Conservation (phyloP, 176 grass and related monocot genomes). For the Carex scoparia region DNA sequence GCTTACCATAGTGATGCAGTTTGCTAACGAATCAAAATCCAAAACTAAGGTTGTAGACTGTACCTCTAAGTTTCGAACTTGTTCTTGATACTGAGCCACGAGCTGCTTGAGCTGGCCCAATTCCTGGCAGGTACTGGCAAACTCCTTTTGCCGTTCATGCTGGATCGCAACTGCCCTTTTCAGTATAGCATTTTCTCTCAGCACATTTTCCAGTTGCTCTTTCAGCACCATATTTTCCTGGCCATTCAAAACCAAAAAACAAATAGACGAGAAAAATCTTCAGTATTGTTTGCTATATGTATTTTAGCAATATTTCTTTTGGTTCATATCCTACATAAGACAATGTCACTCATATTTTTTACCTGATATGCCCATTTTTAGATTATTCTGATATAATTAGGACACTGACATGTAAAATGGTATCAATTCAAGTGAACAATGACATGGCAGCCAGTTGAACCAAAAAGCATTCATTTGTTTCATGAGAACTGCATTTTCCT, state of each 20-base stretch:
- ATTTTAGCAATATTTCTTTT: neutral
- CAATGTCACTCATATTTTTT: neutral
- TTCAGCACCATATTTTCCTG: constrained; percentile 85
- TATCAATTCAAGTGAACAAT: neutral
- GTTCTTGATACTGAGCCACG: constrained; percentile 73
- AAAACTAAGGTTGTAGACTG: neutral
- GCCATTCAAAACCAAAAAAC: neutral
- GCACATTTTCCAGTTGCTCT: constrained; percentile 52
- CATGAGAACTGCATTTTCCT: neutral
- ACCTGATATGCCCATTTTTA: neutral
- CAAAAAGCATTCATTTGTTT: neutral
- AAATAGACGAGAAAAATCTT: neutral
- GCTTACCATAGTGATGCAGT: neutral
- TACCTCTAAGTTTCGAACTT: constrained; percentile 75
- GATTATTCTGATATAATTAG: neutral
- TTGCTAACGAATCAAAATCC: neutral
- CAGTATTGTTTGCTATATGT: neutral
- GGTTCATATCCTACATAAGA: neutral
- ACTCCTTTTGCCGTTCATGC: constrained; percentile 78
- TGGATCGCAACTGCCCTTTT: constrained; percentile 82
- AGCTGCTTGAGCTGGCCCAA: constrained; percentile 69
- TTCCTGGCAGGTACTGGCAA: constrained; percentile 48
- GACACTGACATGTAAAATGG: neutral
- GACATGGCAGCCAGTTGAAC: neutral
- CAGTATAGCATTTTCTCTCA: constrained; percentile 57